phyloP scores from a whole-genome alignment of 352 stramenopile genomes.

The Phytopythium boreale region DNA sequence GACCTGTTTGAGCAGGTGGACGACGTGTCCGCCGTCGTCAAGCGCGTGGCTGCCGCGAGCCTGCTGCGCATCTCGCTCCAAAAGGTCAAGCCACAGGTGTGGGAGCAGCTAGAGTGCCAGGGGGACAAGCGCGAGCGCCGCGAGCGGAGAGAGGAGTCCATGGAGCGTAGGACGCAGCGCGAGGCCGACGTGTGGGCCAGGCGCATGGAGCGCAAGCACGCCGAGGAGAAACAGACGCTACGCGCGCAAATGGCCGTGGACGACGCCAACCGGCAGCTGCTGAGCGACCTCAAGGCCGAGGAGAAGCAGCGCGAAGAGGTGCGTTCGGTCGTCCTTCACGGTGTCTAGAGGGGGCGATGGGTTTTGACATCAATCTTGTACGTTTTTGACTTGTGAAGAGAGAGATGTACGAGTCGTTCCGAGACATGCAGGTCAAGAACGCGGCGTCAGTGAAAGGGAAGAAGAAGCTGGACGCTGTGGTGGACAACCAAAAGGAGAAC shows the following conservation, averaged over 20 bases:
- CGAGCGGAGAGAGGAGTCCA: conserved; percentile 51
- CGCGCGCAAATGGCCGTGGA: conserved; percentile 82
- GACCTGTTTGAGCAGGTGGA: conserved; percentile 63
- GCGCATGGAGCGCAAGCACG: conserved; percentile 48
- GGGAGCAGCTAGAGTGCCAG: conserved; percentile 39
- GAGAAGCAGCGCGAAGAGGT: conserved; percentile 81
- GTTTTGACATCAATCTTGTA: not conserved
- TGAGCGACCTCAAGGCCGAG: conserved; percentile 68
- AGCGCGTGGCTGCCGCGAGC: conserved; percentile 33
- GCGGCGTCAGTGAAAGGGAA: not conserved
- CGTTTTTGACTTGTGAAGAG: conserved; percentile 19
- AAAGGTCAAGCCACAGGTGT: conserved; percentile 37
- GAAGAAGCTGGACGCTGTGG: not conserved
- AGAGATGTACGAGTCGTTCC: conserved; percentile 74
- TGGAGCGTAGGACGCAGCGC: conserved; percentile 46
- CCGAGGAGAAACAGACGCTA: conserved; percentile 72
- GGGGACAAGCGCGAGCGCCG: conserved; percentile 32
- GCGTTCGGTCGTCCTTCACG: not conserved
- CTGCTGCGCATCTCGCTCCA: conserved; percentile 46
- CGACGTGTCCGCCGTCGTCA: conserved; percentile 42
- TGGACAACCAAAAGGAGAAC: conserved; percentile 15
- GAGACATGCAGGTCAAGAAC: conserved; percentile 28
- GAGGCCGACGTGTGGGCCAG: conserved; percentile 42
- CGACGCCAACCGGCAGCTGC: conserved; percentile 66
- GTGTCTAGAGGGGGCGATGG: not conserved